A percentile compares a stretch with the other conserved stretches of the same genome.
Conservation (phyloP, 345 rosid genomes). For the Draba incana region DNA sequence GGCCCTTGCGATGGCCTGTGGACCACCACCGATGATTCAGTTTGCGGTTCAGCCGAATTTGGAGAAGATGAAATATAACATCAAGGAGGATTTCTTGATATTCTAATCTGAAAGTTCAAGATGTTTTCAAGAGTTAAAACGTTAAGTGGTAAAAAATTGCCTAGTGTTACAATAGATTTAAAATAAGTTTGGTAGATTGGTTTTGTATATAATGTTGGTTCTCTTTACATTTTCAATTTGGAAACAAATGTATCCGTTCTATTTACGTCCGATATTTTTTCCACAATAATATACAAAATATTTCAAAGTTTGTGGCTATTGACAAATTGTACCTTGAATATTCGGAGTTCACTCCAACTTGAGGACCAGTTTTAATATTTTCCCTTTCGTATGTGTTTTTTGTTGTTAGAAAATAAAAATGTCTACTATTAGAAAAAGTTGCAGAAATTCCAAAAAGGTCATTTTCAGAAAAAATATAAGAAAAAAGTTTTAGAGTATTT, state of each 20-base stretch:
- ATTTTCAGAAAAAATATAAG: slow-evolving; percentile 9
- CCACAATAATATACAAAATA: neutral
- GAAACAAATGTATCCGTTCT: slow-evolving; percentile 19
- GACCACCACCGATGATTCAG: slow-evolving; percentile 97
- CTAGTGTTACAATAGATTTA: slow-evolving; percentile 23
- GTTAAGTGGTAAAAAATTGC: slow-evolving; percentile 15
- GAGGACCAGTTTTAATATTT: neutral
- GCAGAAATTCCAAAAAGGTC: neutral
- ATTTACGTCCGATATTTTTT: slow-evolving; percentile 6
- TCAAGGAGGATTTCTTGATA: slow-evolving; percentile 66
- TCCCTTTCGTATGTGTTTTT: neutral
- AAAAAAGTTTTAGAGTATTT: neutral
- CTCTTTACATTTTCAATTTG: neutral
- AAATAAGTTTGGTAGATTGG: slow-evolving; percentile 21
- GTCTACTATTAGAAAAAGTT: neutral
- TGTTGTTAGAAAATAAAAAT: neutral
- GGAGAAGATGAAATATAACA: slow-evolving; percentile 81
- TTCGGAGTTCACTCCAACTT: neutral
- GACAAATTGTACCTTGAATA: neutral
- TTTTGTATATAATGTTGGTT: slow-evolving; percentile 34
- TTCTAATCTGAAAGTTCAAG: slow-evolving; percentile 44
- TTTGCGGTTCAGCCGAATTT: slow-evolving; percentile 86
- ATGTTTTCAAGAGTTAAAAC: slow-evolving; percentile 1
- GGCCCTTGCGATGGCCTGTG: slow-evolving; percentile 71
- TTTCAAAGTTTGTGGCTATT: slow-evolving; percentile 5